A percentile compares a stretch with the other conserved stretches of the same genome.
Conservation (phyloP, 2,329 filamentous ascomycete species). For the Diaporthe sp. region DNA sequence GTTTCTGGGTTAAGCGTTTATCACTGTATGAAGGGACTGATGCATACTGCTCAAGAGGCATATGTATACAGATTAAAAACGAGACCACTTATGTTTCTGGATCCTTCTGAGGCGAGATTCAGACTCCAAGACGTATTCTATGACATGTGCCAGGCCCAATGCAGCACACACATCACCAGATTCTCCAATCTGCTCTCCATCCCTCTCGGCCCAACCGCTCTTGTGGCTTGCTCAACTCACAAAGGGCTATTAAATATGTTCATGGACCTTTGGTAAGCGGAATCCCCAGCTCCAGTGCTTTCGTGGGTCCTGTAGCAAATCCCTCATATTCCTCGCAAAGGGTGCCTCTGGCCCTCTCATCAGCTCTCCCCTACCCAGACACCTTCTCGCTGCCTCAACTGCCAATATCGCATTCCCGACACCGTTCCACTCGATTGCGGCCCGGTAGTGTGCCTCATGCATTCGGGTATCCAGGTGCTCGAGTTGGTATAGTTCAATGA, state of each 20-base stretch:
- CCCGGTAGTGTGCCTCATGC: slow-evolving; percentile 33
- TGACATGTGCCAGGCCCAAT: neutral
- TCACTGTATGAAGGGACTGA: no score
- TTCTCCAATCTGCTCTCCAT: neutral
- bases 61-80: no score
- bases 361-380: slow-evolving; percentile 17
- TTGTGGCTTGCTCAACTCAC: no score
- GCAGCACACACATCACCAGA: neutral
- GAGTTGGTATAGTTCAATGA: slow-evolving; percentile 24
- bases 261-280: neutral
- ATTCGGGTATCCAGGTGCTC: slow-evolving; percentile 31
- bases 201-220: neutral
- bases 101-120: no score
- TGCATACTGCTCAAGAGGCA: no score
- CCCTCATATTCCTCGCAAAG: slow-evolving; percentile 29
- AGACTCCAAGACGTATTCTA: neutral
- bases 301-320: slow-evolving; percentile 17
- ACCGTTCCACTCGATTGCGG: slow-evolving; percentile 28
- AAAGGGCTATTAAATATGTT: neutral
- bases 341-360: slow-evolving; percentile 25
- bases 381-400: neutral
- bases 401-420: neutral
- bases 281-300: slow-evolving; percentile 30
- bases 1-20: no score
- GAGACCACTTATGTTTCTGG: no score